These are phyloP conservation scores for Grammothele lineata DNA, from an alignment of 768 basidiomycete genomes.

Conservation along the genomic window DNA sequence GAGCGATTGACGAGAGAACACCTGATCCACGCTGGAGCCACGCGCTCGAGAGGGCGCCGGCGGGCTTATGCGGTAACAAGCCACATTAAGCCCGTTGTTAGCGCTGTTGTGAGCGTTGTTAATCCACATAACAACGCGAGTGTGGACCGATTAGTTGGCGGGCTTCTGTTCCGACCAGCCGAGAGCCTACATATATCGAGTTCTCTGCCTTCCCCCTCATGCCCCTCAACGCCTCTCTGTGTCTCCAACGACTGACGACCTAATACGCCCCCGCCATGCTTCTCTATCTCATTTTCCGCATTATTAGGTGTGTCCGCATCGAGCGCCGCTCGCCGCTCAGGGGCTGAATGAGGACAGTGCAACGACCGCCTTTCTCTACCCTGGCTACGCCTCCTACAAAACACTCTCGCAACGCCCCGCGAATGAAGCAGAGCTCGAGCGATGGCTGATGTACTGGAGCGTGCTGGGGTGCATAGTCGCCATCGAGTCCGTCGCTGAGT, in stretches of 20 bases:
- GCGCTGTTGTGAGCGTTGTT: too few relatives aligned
- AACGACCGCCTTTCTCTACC: constrained; percentile 80
- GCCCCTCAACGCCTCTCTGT: neutral
- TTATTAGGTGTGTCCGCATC: constrained; percentile 35
- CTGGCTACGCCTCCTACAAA: constrained; percentile 96
- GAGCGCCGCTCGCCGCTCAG: neutral
- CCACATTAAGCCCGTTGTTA: too few relatives aligned
- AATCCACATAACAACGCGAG: neutral
- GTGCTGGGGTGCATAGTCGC: constrained; percentile 79
- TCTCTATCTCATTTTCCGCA: constrained; percentile 37
- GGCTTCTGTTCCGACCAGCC: too few relatives aligned
- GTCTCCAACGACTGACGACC: neutral
- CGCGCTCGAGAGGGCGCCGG: neutral
- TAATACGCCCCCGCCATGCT: constrained; percentile 36
- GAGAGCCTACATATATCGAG: constrained; percentile 1
- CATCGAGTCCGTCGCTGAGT: constrained; percentile 81
- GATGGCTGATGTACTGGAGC: constrained; percentile 99
- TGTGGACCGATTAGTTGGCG: neutral
- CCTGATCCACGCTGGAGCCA: neutral
- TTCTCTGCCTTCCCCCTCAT: constrained; percentile 8
- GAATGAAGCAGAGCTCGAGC: constrained; percentile 77
- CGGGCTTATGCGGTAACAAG: too few relatives aligned
- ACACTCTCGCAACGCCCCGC: constrained; percentile 84
- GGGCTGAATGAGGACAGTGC: constrained; percentile 40
- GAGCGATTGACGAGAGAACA: neutral